Evolutionary conservation across 805 yeast genomes (phyloP).

Genomic region (Lachancea nothofagi): DNA sequence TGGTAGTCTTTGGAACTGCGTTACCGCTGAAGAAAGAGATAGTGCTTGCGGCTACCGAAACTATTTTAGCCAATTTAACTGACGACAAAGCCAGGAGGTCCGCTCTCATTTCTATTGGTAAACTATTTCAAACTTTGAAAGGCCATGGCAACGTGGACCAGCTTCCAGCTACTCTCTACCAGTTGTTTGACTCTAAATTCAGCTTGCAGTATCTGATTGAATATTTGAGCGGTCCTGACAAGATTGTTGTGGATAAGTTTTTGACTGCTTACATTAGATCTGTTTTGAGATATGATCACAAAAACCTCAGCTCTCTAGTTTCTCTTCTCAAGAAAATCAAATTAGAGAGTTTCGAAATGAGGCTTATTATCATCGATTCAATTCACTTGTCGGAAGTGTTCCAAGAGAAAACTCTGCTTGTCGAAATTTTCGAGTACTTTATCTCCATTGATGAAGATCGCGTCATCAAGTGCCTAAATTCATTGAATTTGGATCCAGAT

Average conservation of each 20-base stretch:
- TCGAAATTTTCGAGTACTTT: slow-evolving; percentile 38
- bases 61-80: slow-evolving; percentile 46
- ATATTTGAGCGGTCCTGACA: slow-evolving; percentile 24
- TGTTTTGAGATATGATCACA: slow-evolving; percentile 39
- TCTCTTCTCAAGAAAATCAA: slow-evolving; percentile 32
- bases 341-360: slow-evolving; percentile 36
- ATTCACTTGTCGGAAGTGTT: slow-evolving; percentile 35
- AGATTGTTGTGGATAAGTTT: slow-evolving; percentile 36
- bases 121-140: slow-evolving; percentile 44
- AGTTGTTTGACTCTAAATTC: slow-evolving; percentile 27
- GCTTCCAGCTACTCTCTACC: slow-evolving; percentile 36
- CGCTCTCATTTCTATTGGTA: slow-evolving; percentile 43
- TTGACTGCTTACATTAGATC: slow-evolving; percentile 42
- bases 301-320: slow-evolving; percentile 34
- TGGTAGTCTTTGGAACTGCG: slow-evolving; percentile 73
- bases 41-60: slow-evolving; percentile 54
- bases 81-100: slow-evolving; percentile 36
- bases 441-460: slow-evolving; percentile 34
- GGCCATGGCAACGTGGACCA: slow-evolving; percentile 39
- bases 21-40: slow-evolving; percentile 53
- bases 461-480: slow-evolving; percentile 37
- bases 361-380: slow-evolving; percentile 36
- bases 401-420: slow-evolving; percentile 36
- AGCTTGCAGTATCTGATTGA: slow-evolving; percentile 17
- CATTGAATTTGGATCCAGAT: slow-evolving; percentile 37